Evolutionary conservation across 1,284 basidiomycete genomes (phyloP).

Genomic region (Trametes polyzona): DNA sequence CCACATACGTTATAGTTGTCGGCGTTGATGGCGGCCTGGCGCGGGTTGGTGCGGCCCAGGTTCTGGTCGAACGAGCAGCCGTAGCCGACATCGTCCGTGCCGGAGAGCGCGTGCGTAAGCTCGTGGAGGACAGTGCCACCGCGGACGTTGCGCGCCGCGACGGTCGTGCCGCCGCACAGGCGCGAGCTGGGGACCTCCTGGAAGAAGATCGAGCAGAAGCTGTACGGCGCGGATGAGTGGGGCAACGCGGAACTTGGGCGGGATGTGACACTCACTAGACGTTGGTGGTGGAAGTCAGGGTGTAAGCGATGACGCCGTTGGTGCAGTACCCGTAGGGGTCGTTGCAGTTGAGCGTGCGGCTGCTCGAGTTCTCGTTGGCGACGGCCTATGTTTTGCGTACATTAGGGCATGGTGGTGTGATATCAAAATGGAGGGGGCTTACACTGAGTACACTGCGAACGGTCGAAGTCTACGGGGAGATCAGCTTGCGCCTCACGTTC

Average conservation of each 20-base stretch:
- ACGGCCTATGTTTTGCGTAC: constrained; percentile 12
- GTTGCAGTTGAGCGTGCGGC: constrained; percentile 29
- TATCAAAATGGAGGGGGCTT: background rate
- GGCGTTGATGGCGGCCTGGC: constrained; percentile 27
- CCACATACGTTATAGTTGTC: constrained; percentile 35
- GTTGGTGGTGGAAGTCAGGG: constrained; percentile 27
- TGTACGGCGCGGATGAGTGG: background rate
- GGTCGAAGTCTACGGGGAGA: constrained; percentile 16
- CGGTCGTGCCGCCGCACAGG: constrained; percentile 31
- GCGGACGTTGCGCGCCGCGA: constrained; percentile 31
- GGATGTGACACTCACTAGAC: constrained; percentile 19
- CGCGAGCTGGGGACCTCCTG: constrained; percentile 27
- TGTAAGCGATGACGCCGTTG: constrained; percentile 30
- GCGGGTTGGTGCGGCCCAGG: constrained; percentile 21
- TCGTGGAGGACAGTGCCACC: constrained; percentile 33
- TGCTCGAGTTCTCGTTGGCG: constrained; percentile 31
- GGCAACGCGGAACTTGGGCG: background rate
- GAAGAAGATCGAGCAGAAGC: constrained; percentile 32
- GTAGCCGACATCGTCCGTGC: constrained; percentile 32
- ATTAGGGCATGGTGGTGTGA: too few relatives aligned
- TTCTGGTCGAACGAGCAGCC: constrained; percentile 33
- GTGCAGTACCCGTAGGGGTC: constrained; percentile 29
- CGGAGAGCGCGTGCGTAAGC: constrained; percentile 31
- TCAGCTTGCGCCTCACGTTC: background rate
- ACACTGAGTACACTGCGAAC: constrained; percentile 22